Evolutionary conservation across 1,139 yeast genomes (phyloP), one percentile per base, ranked within the genome.

Genomic region (Suhomyces terraborum): DNA sequence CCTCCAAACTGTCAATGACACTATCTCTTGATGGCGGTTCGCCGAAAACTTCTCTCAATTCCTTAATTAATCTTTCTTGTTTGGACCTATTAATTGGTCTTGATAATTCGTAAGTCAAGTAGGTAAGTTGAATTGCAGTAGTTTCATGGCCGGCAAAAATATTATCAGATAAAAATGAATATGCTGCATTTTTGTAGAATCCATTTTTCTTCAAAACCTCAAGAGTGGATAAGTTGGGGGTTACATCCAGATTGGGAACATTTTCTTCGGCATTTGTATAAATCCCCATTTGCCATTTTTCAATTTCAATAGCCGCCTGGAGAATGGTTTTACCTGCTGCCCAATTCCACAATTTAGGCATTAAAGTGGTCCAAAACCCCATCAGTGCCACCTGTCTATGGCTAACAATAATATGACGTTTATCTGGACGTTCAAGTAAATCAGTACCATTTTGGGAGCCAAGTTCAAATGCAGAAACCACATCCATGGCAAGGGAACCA

Each of bases 71-170:
- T 32, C 55, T 57, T 2, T 52, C 46, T 53, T 81, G 87, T 35
- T 74, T 61, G 12, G 59, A 54, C 1, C 49, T 44, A 50, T 79
- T 65, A 7, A 61, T 61, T 0, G 80, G 80, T 40, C 79, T 64
- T 2, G 87, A 80, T 36, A 83, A 58, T 52, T 81, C 81, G 65
- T 80, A 83, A 9, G 79, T 68, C 38, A 80, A 60, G 56, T 76
- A 84, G 1, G 87, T 69, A 43, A 84, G 59, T 13, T 83, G 82
- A 4, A 81, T 75, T 0, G 88, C 89, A 0, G 91, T 83, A 2
- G 93, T 84, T 55, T 83, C 87, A 54, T 84, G 89, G 3, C 93
- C 93, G 1, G 93, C 93, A 40, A 70, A 70, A 14, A 71, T 69
- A 49, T 66, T 66, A 43, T 69, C 74, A 5, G 69, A 65, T 17